Evolutionary conservation across 2,329 filamentous ascomycete species (phyloP).

Genomic region (Penicillium sp.): DNA sequence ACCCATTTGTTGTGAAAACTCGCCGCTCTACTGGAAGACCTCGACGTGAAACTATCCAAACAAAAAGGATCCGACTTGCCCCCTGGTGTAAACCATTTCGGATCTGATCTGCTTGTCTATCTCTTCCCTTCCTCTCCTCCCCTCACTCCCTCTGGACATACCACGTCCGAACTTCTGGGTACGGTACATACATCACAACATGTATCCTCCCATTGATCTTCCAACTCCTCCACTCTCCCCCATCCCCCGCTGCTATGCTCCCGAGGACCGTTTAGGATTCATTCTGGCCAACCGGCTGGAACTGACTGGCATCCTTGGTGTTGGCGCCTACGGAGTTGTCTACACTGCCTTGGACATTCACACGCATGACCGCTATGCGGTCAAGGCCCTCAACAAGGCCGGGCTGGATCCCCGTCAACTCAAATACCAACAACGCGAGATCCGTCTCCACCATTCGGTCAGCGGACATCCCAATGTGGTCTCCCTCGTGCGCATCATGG

Average conservation of each 20-base stretch:
- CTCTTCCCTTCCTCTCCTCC: not conserved
- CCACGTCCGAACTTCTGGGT: not conserved
- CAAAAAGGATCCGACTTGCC: not conserved
- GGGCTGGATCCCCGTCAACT: slow-evolving; percentile 86
- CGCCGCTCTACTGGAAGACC: not conserved
- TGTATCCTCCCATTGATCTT: slow-evolving; percentile 49
- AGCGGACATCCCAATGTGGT: slow-evolving; percentile 92
- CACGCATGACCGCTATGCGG: slow-evolving; percentile 81
- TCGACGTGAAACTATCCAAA: not conserved
- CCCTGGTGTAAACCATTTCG: not conserved
- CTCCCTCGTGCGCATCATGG: slow-evolving; percentile 89
- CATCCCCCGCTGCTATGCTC: slow-evolving; percentile 57
- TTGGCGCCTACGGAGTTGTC: slow-evolving; percentile 95
- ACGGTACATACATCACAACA: slow-evolving; percentile 17
- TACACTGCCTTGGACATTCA: slow-evolving; percentile 85
- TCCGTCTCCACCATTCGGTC: slow-evolving; percentile 84
- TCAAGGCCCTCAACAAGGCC: slow-evolving; percentile 94
- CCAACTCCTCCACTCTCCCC: slow-evolving; percentile 50
- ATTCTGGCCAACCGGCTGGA: slow-evolving; percentile 81
- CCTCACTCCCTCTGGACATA: slow-evolving; percentile 16
- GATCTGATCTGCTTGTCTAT: not conserved
- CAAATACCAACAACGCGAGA: slow-evolving; percentile 90
- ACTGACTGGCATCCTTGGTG: slow-evolving; percentile 81
- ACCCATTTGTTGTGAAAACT: slow-evolving; percentile 1
- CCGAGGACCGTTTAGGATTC: slow-evolving; percentile 84